Percentiles rank a stretch among this genome's conserved stretches.
phyloP scores from a whole-genome alignment of 257 asterid genomes.

The Ocimum tenuiflorum region DNA sequence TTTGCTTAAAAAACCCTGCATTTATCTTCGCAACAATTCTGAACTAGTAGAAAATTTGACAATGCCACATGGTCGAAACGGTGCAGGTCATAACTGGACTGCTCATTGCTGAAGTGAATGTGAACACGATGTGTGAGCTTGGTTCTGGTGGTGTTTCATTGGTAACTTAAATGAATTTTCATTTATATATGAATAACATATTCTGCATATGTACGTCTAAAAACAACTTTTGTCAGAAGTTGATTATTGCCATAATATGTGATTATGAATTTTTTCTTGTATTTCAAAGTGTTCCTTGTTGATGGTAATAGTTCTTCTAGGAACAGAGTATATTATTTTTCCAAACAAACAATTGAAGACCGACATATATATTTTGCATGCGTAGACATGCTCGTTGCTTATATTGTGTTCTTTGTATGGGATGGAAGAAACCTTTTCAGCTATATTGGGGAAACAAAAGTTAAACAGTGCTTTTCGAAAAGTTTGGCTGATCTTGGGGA shows the following conservation, averaged over 20 bases:
- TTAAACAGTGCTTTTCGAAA: neutral
- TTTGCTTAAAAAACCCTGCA: neutral
- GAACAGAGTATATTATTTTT: slow-evolving; percentile 1
- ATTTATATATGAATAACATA: neutral
- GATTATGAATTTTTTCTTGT: neutral
- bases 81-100: slow-evolving; percentile 77
- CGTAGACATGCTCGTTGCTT: neutral
- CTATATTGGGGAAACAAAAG: neutral
- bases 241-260: neutral
- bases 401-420: neutral
- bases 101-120: slow-evolving; percentile 95
- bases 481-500: neutral
- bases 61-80: slow-evolving; percentile 10
- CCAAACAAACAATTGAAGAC: neutral
- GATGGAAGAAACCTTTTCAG: neutral
- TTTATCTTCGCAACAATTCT: neutral
- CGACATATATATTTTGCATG: neutral
- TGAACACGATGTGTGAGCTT: slow-evolving; percentile 89
- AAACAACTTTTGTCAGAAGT: neutral
- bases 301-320: slow-evolving; percentile 7
- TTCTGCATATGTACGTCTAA: neutral
- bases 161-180: slow-evolving; percentile 38
- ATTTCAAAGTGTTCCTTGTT: neutral
- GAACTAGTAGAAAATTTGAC: neutral
- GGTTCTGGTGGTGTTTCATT: slow-evolving; percentile 94